Evolutionary conservation across 129 eudicot genomes (phyloP), one percentile per base, ranked within the genome.

Genomic region (Tanacetum coccineum): DNA sequence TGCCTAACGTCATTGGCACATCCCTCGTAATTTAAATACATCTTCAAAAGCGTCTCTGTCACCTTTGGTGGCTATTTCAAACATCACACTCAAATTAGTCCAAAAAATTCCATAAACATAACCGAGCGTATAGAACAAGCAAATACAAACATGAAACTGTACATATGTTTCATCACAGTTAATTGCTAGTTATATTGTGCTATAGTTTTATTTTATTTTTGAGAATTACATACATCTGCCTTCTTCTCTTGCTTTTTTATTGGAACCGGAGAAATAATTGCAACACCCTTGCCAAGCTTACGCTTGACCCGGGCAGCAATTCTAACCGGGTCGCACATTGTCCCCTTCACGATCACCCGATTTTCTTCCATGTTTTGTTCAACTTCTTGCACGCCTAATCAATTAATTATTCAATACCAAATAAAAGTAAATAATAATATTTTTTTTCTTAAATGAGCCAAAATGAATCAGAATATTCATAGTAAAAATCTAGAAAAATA

Each of bases 1-100:
- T 42, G 60, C 80, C 80, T 85, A 39, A 87, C 82, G 11, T 83
- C 84, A 53, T 85, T 80, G 12, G 85, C 88, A 70, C 97, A 91
- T n/a, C 89, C 87, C 48, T 81, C 85, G 69, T 96, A 91, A 15
- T 91, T 94, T 68, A 91, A 30, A 46, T 85, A 61, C 4, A 87
- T 45, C 70, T 87, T 91, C 66, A 91, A 70, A 69, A 68, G 69
- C 1, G 83, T 87, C 62, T 83, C 90, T 1, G 78, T 54, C 50
- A 76, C 81, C 74, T 77, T 75, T 1, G 82, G 85, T 79, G 80
- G 69, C 77, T 66, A 17, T 2, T 56, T 13, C 45, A 13, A 22
- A 67, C 18, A 71, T 60, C 56, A 39, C 3, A 0, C 4, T 13
- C 0, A 30, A 39, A n/a, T n/a, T 9, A 52, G 10, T 52, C 58